Conservation (phyloP, 139 green algal species). For the Gonium pectorale region DNA sequence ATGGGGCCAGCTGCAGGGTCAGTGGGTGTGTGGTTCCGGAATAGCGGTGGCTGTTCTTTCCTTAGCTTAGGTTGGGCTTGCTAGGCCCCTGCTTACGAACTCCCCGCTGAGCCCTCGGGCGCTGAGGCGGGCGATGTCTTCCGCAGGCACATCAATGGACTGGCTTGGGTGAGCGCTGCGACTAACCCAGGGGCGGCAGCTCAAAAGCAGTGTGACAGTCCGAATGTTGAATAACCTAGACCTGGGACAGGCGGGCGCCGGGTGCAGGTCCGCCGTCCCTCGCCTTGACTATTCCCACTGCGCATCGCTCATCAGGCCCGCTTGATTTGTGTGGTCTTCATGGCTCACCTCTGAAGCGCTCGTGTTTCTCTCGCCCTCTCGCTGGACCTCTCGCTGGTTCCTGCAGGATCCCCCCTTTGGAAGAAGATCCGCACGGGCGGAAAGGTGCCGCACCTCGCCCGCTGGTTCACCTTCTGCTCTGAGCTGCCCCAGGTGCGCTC, state of each 20-base stretch:
- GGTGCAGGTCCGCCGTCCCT: too few species aligned
- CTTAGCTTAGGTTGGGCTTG: too few species aligned
- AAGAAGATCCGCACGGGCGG: conserved; percentile 70
- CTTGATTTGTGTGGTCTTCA: too few species aligned
- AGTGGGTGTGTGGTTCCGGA: too few species aligned
- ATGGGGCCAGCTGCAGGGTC: conserved; percentile 87
- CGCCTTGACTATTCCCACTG: too few species aligned
- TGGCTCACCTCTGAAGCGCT: too few species aligned
- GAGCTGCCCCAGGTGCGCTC: conserved; percentile 56
- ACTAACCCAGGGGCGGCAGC: conserved; percentile 34
- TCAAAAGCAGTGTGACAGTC: conserved; percentile 51
- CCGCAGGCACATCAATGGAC: conserved; percentile 26
- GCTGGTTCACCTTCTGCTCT: conserved; percentile 83
- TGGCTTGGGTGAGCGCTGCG: conserved; percentile 53
- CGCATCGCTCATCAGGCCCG: too few species aligned
- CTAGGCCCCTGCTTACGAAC: conserved; percentile 12
- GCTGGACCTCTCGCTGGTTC: too few species aligned
- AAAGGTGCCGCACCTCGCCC: conserved; percentile 76
- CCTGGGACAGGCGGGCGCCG: too few species aligned
- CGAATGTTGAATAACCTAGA: too few species aligned
- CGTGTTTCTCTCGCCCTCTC: too few species aligned
- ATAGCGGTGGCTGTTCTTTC: too few species aligned
- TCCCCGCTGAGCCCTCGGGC: conserved; percentile 2
- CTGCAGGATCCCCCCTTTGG: conserved; percentile 71
- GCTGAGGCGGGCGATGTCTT: conserved; percentile 40